Base-by-base conservation (phyloP, 1,139 yeast species). In the Yamadazyma pseudoaaseri region DNA sequence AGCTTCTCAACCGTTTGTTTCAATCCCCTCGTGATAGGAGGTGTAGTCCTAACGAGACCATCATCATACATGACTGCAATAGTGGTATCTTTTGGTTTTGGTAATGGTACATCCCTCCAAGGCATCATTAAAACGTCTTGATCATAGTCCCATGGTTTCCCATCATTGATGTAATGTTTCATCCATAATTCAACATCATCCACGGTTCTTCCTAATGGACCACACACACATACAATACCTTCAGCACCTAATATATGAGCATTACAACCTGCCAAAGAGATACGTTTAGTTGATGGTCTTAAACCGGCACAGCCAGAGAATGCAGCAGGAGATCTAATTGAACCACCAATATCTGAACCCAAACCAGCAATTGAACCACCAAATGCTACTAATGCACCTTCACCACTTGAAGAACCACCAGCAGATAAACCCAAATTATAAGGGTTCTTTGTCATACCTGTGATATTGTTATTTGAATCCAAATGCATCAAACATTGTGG, bases 291-390 rank as follows among this genome's bases (percentile, higher is more conserved):
- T 8, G 86, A 65, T 27, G 90, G 90, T 56, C 86, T 74, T 38
- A 83, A 64, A 10, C 87, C 90, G 52, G 63, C 73, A 40, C 74
- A 57, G 13, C 87, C 87, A 30, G 79, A 71, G 51, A 71, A 81
- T 1, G 86, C 86, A 20, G 90, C 85, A 2, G 92, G 94, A 5
- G 73, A 76, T 51, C 92, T 71, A 44, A 84, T 79, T 2, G 86
- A 78, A 1, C 92, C 94, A 39, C 92, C 94, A 47, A 83, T 81
- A 56, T 83, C 94, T 24, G 85, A 75, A 13, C 90, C 90, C 12
- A 83, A 68, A 27, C 90, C 90, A 26, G 81, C 47, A 2, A 78
- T 67, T 20, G 86, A 75, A 5, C 81, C 87, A 30, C 77, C 80
- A 56, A 79, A 73, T 1, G 75, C 76, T 28, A 79, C 76, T 44